Conservation (phyloP, 2,329 filamentous ascomycete genomes). For the Periconia digitata region DNA sequence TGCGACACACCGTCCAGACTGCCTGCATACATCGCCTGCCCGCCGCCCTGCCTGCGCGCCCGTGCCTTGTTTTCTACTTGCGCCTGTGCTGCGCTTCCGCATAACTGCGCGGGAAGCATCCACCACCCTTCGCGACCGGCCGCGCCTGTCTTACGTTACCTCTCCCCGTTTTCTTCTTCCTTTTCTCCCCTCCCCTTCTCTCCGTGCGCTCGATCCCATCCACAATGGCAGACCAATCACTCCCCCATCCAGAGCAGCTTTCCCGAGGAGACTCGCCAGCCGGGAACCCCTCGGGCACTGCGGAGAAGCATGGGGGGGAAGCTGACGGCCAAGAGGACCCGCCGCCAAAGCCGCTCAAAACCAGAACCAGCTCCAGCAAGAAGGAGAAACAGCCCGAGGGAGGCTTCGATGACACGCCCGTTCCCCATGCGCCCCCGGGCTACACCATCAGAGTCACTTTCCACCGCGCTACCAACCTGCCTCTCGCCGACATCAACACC, state of each 20-base stretch:
- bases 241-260: background rate
- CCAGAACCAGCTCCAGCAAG: slow-evolving; percentile 25
- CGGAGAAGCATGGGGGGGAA: slow-evolving; percentile 3
- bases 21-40: too few species aligned
- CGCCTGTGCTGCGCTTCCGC: too few species aligned
- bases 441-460: slow-evolving; percentile 87
- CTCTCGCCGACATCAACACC: slow-evolving; percentile 75
- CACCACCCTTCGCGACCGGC: too few species aligned
- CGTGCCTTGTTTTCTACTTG: too few species aligned
- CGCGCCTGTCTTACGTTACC: too few species aligned
- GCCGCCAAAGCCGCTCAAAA: slow-evolving; percentile 27
- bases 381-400: slow-evolving; percentile 61
- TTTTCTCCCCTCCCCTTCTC: background rate
- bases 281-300: slow-evolving; percentile 12
- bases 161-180: too few species aligned
- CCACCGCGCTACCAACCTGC: slow-evolving; percentile 77
- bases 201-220: background rate
- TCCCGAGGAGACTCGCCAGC: slow-evolving; percentile 9
- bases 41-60: too few species aligned
- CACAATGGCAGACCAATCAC: slow-evolving; percentile 16
- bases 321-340: slow-evolving; percentile 14
- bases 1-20: too few species aligned
- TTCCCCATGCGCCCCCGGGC: slow-evolving; percentile 72
- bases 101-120: too few species aligned
- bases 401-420: slow-evolving; percentile 77